Percentiles rank a stretch among this genome's conserved stretches.
Evolutionary conservation across 106 monocot species (phyloP).

Genomic region (Allium cepa): DNA sequence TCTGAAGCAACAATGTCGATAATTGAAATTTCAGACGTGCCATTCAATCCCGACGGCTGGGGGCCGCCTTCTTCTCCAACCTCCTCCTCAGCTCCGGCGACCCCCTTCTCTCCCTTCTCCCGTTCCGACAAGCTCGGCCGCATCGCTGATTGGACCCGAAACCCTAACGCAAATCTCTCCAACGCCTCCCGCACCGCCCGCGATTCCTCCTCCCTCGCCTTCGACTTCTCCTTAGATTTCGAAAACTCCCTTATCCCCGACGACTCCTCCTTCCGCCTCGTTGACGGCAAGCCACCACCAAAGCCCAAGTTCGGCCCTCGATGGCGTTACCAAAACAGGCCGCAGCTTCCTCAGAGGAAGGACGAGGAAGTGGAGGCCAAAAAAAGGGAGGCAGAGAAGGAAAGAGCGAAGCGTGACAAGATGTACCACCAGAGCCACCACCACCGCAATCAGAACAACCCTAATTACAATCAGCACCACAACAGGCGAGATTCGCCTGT

Average conservation of each 20-base stretch:
- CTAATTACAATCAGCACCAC: constrained; percentile 7
- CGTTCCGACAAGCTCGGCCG: constrained; percentile 95
- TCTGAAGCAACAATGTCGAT: constrained; percentile 42
- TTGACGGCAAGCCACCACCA: constrained; percentile 92
- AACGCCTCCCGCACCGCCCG: neutral
- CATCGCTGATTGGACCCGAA: constrained; percentile 94
- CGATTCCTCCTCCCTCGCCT: constrained; percentile 11
- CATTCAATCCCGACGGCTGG: constrained; percentile 98
- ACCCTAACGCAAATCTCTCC: constrained; percentile 17
- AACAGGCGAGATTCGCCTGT: constrained; percentile 36
- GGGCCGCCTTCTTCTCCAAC: constrained; percentile 65
- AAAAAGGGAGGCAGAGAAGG: constrained; percentile 82
- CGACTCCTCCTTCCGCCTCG: constrained; percentile 86
- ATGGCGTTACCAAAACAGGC: constrained; percentile 81
- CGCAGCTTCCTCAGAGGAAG: constrained; percentile 88
- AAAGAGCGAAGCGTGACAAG: constrained; percentile 69
- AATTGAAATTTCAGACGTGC: constrained; percentile 58
- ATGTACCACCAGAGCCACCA: constrained; percentile 25
- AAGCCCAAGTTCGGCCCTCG: constrained; percentile 81
- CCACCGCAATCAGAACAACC: constrained; percentile 11
- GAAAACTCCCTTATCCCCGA: constrained; percentile 26
- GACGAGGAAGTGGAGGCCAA: constrained; percentile 93
- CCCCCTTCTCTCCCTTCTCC: constrained; percentile 96
- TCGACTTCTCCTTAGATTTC: constrained; percentile 58
- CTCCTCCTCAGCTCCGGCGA: constrained; percentile 33